Evolutionary conservation across 2,329 filamentous ascomycete genomes (phyloP).

Genomic region (Botryosphaeria dothidea): DNA sequence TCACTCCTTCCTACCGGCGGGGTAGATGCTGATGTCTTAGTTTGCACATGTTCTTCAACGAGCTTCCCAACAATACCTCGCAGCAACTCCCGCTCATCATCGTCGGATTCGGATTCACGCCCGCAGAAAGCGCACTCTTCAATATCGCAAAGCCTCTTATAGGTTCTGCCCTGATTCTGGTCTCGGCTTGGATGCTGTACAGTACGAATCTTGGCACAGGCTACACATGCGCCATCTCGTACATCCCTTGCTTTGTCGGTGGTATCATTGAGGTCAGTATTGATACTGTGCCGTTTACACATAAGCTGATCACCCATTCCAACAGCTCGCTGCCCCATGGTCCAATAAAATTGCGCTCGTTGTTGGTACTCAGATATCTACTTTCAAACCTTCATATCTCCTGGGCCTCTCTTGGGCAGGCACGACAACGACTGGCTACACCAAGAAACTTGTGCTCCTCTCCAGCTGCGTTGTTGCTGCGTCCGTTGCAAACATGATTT

Average conservation of each 20-base stretch:
- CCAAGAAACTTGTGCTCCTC: neutral
- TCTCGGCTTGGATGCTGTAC: neutral
- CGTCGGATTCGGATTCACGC: neutral
- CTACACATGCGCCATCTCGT: neutral
- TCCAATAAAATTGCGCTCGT: conserved; percentile 5
- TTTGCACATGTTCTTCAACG: neutral
- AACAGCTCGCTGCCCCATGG: neutral
- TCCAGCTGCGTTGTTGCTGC: neutral
- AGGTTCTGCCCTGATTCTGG: neutral
- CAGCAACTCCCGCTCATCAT: neutral
- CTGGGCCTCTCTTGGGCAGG: neutral
- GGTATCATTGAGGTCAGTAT: neutral
- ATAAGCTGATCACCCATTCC: neutral
- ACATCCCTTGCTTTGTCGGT: neutral
- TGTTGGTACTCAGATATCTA: neutral
- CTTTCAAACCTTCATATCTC: neutral
- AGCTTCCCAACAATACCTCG: neutral
- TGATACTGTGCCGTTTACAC: too few species aligned
- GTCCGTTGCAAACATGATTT: neutral
- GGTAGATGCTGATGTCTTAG: neutral
- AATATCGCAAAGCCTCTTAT: neutral
- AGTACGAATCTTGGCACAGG: neutral
- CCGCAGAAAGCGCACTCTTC: neutral
- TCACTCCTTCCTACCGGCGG: too few species aligned
- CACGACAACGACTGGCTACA: neutral